Percentiles rank a stretch among this genome's conserved stretches.
phyloP scores from a whole-genome alignment of 352 stramenopile species.

The Ophiocytium majus region DNA sequence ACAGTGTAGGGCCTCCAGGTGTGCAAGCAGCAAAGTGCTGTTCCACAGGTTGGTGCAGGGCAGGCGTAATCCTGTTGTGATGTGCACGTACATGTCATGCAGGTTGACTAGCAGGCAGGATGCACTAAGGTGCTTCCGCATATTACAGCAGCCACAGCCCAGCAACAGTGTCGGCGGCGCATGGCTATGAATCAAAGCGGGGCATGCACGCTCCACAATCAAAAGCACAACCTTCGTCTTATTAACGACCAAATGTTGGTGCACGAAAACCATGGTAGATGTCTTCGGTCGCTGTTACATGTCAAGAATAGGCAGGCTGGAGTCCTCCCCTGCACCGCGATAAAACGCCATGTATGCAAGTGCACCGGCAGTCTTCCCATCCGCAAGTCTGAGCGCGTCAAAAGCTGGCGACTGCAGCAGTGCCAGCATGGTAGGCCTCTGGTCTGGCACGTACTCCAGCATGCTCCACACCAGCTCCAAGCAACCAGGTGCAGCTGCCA shows the following conservation, averaged over 20 bases:
- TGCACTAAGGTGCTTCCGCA: background rate
- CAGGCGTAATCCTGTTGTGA: background rate
- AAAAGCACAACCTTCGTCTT: too few relatives aligned
- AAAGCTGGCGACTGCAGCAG: constrained; percentile 48
- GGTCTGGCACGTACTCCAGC: constrained; percentile 40
- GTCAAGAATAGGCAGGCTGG: background rate
- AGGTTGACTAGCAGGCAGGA: background rate
- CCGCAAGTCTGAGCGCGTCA: background rate
- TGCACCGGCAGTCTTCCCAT: background rate
- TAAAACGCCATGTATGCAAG: background rate
- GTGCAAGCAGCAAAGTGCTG: too few relatives aligned
- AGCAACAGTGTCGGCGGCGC: background rate
- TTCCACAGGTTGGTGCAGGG: background rate
- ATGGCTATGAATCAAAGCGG: background rate
- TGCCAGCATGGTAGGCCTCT: constrained; percentile 48
- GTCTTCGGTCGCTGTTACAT: background rate
- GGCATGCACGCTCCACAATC: background rate
- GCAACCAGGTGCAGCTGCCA: constrained; percentile 27
- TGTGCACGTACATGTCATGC: background rate
- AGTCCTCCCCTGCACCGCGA: background rate
- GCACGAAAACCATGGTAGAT: background rate
- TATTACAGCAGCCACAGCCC: too few relatives aligned
- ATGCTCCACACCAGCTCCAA: constrained; percentile 39
- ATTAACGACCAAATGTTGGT: background rate
- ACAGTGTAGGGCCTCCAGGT: too few relatives aligned